Conservation (phyloP, 176 grass and related monocot genomes). For the Triticum urartu region DNA sequence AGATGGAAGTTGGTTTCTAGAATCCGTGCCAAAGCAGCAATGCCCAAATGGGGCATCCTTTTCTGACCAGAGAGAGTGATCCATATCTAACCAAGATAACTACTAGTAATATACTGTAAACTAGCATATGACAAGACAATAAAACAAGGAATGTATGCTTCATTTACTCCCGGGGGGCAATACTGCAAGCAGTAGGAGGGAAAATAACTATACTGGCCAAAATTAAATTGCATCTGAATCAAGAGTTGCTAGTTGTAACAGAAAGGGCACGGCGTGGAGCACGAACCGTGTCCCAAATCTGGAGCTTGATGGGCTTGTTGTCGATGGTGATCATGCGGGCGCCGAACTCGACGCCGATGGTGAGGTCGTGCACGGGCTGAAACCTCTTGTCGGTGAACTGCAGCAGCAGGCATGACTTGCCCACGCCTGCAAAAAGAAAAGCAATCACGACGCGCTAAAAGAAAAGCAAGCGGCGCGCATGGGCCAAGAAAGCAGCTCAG, state of each 20-base stretch:
- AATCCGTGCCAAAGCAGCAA: neutral
- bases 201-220: neutral
- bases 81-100: neutral
- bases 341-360: conserved; percentile 80
- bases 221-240: neutral
- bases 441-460: neutral
- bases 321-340: conserved; percentile 76
- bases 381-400: conserved; percentile 80
- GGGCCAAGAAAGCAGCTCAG: neutral
- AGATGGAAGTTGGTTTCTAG: neutral
- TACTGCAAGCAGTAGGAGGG: neutral
- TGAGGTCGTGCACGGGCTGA: conserved; percentile 77
- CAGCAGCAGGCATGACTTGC: conserved; percentile 78
- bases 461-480: neutral
- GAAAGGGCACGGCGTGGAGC: neutral
- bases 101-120: neutral
- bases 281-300: conserved; percentile 81
- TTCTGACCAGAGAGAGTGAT: neutral
- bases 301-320: conserved; percentile 75
- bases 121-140: neutral
- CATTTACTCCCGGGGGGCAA: neutral
- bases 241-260: neutral
- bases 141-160: neutral
- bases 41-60: neutral
- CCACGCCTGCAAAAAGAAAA: conserved; percentile 45